A percentile compares a stretch with the other conserved stretches of the same genome.
These are phyloP conservation scores for Novymonas esmeraldas DNA, from an alignment of 208 protist genomes.

Conservation along the genomic window DNA sequence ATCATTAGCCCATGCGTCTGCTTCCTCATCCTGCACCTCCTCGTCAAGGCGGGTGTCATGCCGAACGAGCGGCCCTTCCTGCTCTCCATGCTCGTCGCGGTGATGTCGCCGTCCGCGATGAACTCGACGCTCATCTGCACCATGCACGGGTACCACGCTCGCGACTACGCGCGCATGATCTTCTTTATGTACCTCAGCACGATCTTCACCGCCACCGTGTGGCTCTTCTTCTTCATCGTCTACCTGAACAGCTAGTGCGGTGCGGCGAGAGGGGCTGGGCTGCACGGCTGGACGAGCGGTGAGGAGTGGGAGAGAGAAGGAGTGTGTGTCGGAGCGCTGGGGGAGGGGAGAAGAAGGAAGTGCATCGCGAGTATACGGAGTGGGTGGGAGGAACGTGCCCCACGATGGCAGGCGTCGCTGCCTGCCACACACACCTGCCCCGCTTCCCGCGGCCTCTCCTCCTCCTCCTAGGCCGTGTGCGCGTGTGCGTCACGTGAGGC, in stretches of 20 bases:
- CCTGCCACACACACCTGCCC: no score
- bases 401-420: no score
- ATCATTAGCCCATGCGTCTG: conserved; percentile 56
- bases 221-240: conserved; percentile 45
- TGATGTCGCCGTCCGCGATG: conserved; percentile 64
- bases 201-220: conserved; percentile 57
- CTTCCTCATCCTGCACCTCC: conserved; percentile 56
- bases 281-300: no score
- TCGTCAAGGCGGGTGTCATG: conserved; percentile 46
- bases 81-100: conserved; percentile 59
- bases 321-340: no score
- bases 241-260: conserved; percentile 24
- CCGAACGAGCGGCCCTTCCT: conserved; percentile 57
- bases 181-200: conserved; percentile 66
- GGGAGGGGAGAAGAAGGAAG: no score
- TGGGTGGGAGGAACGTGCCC: no score
- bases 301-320: neutral
- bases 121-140: conserved; percentile 73
- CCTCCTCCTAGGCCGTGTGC: no score
- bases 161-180: conserved; percentile 63
- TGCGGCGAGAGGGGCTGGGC: no score
- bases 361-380: no score
- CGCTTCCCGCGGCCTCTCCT: no score
- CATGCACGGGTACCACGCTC: conserved; percentile 58
- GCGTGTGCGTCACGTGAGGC: no score